A percentile compares a stretch with the other conserved stretches of the same genome.
phyloP scores from a whole-genome alignment of 345 rosid genomes.

The Bruguiera gymnorhiza region DNA sequence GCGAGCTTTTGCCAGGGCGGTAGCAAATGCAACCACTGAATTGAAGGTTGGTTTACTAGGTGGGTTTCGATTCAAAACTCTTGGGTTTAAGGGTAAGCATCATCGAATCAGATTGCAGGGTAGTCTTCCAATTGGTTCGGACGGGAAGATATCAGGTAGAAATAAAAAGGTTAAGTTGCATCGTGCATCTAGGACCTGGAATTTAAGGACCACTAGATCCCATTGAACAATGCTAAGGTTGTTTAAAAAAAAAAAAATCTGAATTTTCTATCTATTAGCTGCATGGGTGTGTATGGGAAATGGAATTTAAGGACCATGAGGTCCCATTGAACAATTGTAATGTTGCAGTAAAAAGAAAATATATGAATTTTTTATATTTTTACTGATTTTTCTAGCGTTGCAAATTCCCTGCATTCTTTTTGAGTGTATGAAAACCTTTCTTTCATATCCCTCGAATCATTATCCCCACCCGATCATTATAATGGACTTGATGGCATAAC shows the following conservation, averaged over 20 bases:
- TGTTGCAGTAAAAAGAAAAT: no score
- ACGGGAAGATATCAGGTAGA: conserved; percentile 41
- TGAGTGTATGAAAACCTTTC: no score
- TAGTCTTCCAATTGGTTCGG: conserved; percentile 26
- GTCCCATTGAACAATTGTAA: neutral
- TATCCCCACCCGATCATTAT: no score
- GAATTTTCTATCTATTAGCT: no score
- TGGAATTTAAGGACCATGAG: conserved; percentile 14
- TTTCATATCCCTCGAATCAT: no score
- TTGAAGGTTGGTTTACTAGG: conserved; percentile 31
- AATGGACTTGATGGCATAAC: no score
- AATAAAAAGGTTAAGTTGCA: conserved; percentile 47
- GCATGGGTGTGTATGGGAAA: conserved; percentile 16
- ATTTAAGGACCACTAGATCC: conserved; percentile 13
- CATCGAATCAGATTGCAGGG: conserved; percentile 31
- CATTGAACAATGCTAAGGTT: neutral
- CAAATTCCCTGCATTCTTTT: no score
- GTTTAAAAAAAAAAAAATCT: no score
- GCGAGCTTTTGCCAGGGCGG: conserved; percentile 20
- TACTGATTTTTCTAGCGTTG: no score
- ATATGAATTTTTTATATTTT: no score
- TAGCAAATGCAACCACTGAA: conserved; percentile 29
- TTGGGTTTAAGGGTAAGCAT: conserved; percentile 42
- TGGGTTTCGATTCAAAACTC: conserved; percentile 30
- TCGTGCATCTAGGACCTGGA: conserved; percentile 23